phyloP scores from a whole-genome alignment of 768 basidiomycete species.

The Amanita inopinata region DNA sequence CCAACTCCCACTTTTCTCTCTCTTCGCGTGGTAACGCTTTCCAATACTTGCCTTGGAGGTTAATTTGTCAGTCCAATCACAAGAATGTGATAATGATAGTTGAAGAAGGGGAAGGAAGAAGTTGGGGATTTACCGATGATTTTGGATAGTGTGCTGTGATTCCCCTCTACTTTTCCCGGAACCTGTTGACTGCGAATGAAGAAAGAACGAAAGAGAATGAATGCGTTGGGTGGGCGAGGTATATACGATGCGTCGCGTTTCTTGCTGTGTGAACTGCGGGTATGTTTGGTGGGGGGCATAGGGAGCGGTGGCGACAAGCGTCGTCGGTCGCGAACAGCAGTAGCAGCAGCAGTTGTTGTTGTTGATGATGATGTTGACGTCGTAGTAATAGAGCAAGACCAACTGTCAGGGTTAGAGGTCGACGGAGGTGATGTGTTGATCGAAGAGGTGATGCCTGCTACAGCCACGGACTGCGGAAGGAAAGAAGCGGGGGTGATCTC shows the following conservation, averaged over 20 bases:
- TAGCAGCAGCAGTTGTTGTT: no score
- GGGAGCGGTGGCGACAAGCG: conserved; percentile 7
- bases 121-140: conserved; percentile 51
- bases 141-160: conserved; percentile 71
- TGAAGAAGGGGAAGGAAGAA: conserved; percentile 5
- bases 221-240: conserved; percentile 78
- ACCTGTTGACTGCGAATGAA: conserved; percentile 70
- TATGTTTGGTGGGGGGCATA: conserved; percentile 17
- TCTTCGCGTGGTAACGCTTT: conserved; percentile 58
- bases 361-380: conserved; percentile 2
- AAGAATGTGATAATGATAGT: conserved; percentile 1
- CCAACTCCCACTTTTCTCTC: conserved; percentile 67
- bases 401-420: conserved; percentile 19
- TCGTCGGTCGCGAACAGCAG: no score
- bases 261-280: conserved; percentile 44
- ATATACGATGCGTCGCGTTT: conserved; percentile 66
- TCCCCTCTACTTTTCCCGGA: conserved; percentile 70
- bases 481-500: conserved; percentile 49
- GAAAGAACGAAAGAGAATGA: conserved; percentile 75
- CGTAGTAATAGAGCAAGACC: conserved; percentile 5
- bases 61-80: conserved; percentile 2
- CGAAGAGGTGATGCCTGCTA: conserved; percentile 20
- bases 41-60: conserved; percentile 56
- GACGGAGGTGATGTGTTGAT: conserved; percentile 20
- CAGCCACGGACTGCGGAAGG: conserved; percentile 14